A percentile compares a stretch with the other conserved stretches of the same genome.
Conservation (phyloP, 2,329 filamentous ascomycete genomes). For the Aspergillus ochraceoroseus region DNA sequence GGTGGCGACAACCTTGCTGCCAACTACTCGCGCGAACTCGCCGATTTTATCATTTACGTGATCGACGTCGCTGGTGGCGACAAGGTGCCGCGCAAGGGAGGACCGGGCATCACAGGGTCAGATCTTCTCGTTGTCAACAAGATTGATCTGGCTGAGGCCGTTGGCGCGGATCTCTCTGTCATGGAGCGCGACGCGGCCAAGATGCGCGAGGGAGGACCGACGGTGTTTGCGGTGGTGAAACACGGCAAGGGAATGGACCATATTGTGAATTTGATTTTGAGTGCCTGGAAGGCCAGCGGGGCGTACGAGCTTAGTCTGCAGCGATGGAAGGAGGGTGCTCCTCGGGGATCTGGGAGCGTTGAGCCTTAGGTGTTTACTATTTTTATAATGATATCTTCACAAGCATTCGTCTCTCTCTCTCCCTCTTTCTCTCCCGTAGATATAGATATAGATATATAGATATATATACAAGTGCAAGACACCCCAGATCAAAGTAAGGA, state of each 20-base stretch:
- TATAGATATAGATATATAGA: no score
- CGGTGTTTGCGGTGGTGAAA: constrained; percentile 97
- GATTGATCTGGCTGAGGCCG: constrained; percentile 83
- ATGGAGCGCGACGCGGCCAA: constrained; percentile 94
- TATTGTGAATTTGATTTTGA: constrained; percentile 81
- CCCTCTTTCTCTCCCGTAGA: no score
- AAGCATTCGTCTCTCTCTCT: no score
- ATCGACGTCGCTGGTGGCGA: constrained; percentile 96
- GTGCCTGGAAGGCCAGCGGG: constrained; percentile 87
- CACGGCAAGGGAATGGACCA: constrained; percentile 76
- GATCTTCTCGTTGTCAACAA: constrained; percentile 95
- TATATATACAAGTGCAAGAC: no score
- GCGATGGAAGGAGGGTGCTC: constrained; percentile 43
- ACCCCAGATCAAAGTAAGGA: no score
- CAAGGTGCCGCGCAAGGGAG: constrained; percentile 93
- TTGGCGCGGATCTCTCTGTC: constrained; percentile 83
- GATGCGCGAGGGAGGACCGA: constrained; percentile 93
- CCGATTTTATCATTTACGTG: constrained; percentile 97
- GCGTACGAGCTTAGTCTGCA: constrained; percentile 51
- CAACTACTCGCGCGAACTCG: constrained; percentile 91
- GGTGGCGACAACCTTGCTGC: constrained; percentile 95
- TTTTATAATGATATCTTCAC: no score
- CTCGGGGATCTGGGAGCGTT: constrained; percentile 33
- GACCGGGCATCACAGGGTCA: constrained; percentile 93
- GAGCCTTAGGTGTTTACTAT: constrained; percentile 9